Evolutionary conservation across 176 grass and related monocot genomes (phyloP).

Genomic region (Typha latifolia): DNA sequence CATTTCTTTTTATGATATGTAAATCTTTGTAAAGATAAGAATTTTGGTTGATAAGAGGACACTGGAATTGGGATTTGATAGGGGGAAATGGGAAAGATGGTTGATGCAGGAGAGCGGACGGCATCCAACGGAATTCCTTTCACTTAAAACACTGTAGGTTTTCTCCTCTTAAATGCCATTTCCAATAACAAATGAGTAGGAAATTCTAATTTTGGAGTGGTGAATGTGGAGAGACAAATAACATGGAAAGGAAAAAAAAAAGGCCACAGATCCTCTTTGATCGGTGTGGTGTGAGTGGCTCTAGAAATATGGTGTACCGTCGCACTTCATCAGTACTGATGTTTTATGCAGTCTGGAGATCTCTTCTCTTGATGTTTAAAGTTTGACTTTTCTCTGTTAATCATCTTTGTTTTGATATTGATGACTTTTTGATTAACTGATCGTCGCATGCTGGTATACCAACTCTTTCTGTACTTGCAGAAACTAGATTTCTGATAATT

Average conservation of each 20-base stretch:
- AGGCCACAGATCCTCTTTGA: background rate
- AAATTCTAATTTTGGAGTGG: background rate
- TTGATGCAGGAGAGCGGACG: constrained; percentile 51
- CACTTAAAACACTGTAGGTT: constrained; percentile 49
- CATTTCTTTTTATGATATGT: constrained; percentile 2
- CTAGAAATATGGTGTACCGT: background rate
- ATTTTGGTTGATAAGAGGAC: constrained; percentile 34
- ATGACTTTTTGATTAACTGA: too few species aligned
- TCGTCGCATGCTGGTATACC: too few species aligned
- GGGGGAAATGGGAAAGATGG: constrained; percentile 64
- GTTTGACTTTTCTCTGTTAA: too few species aligned
- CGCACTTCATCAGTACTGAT: background rate
- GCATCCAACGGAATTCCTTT: constrained; percentile 31
- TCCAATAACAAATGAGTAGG: background rate
- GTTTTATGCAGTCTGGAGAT: background rate
- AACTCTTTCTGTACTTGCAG: too few species aligned
- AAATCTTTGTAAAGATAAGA: constrained; percentile 11
- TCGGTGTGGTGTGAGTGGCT: background rate
- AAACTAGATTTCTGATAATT: too few species aligned
- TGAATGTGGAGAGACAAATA: background rate
- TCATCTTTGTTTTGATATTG: too few species aligned
- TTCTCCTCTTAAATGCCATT: constrained; percentile 17
- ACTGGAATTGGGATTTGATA: constrained; percentile 70
- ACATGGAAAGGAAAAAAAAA: background rate
- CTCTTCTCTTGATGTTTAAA: background rate